Conservation (phyloP, 2,329 filamentous ascomycete species). For the Cladophialophora exuberans region DNA sequence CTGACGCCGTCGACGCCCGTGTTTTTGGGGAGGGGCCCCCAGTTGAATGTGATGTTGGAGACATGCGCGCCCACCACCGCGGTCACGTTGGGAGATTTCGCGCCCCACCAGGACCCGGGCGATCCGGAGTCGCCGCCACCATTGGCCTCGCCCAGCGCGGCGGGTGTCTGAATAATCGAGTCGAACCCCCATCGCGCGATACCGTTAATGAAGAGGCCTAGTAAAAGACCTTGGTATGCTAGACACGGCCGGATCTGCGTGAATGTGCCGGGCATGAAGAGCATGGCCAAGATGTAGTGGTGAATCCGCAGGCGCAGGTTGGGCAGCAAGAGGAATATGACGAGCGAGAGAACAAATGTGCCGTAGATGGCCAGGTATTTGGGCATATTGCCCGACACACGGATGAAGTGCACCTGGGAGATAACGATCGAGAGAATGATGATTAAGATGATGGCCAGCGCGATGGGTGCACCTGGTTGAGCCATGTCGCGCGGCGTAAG, state of each 20-base stretch:
- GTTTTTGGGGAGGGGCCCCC: slow-evolving; percentile 43
- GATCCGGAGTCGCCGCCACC: slow-evolving; percentile 48
- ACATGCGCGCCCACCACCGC: slow-evolving; percentile 27
- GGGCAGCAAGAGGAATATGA: slow-evolving; percentile 73
- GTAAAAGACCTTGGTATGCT: slow-evolving; percentile 83
- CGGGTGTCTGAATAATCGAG: slow-evolving; percentile 80
- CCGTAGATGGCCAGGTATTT: slow-evolving; percentile 78
- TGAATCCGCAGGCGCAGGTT: slow-evolving; percentile 84
- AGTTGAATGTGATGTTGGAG: slow-evolving; percentile 49
- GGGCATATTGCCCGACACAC: slow-evolving; percentile 78
- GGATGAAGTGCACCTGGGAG: slow-evolving; percentile 82
- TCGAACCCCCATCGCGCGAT: slow-evolving; percentile 94
- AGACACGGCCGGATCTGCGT: slow-evolving; percentile 85
- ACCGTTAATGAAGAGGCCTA: slow-evolving; percentile 93
- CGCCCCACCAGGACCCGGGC: slow-evolving; percentile 43
- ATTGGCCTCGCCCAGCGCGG: slow-evolving; percentile 61
- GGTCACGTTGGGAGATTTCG: slow-evolving; percentile 59
- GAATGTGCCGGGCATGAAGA: slow-evolving; percentile 84
- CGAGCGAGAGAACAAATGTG: slow-evolving; percentile 66
- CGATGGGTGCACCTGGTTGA: slow-evolving; percentile 85
- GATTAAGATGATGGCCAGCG: slow-evolving; percentile 76
- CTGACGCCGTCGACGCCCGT: slow-evolving; percentile 58
- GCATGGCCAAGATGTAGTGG: slow-evolving; percentile 87
- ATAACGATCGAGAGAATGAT: slow-evolving; percentile 69
- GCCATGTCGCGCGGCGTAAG: slow-evolving; percentile 90